Evolutionary conservation across 805 yeast species (phyloP), one percentile per base, ranked within the genome.

Genomic region (Candida morakotiae): DNA sequence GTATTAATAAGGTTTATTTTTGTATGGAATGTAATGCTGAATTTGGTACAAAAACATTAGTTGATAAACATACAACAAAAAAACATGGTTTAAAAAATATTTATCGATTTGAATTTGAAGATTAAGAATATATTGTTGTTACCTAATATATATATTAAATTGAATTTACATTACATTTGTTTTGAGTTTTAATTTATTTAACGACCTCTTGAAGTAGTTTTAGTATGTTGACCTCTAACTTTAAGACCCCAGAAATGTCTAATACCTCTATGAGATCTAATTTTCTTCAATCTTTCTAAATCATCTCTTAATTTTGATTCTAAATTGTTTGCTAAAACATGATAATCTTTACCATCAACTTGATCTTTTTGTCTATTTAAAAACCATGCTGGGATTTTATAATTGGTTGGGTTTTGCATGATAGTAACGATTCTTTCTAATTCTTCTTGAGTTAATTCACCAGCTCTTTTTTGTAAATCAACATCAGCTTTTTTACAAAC

Each of bases 161-260:
- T 24, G 5, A 24, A 24, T 24, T 7, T 5, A 18, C 8, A 7
- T 27, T 14, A 27, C n/a, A 27, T 5, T 7, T 4, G 30, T 8
- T 15, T 6, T 11, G 28, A 25, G 28, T 6, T 25, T 25, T 6
- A 25, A 10, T 11, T 6, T 10, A 25, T 21, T 41, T 41, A 67
- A 60, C 67, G 71, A 59, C 95, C 89, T 81, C 98, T 88, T 73
- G 97, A 95, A 64, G 99, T 93, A 72, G 98, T 91, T 86, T 93
- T 93, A 83, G 99, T 93, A 81, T 93, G 99, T 82, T 93, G 98
- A 79, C 98, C 98, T 83, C 98, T 88, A 75, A 94, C 98, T 81
- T 93, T 93, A 73, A 93, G 80, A 73, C 97, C 97, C 98, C 97
- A 93, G 91, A 83, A 89, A 82, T 93, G 99, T 84, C 99, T 88